Percentiles rank a stretch among this genome's conserved stretches.
These are phyloP conservation scores for Ambrosiella beaveri DNA, from an alignment of 2,329 filamentous ascomycete species.

Conservation along the genomic window DNA sequence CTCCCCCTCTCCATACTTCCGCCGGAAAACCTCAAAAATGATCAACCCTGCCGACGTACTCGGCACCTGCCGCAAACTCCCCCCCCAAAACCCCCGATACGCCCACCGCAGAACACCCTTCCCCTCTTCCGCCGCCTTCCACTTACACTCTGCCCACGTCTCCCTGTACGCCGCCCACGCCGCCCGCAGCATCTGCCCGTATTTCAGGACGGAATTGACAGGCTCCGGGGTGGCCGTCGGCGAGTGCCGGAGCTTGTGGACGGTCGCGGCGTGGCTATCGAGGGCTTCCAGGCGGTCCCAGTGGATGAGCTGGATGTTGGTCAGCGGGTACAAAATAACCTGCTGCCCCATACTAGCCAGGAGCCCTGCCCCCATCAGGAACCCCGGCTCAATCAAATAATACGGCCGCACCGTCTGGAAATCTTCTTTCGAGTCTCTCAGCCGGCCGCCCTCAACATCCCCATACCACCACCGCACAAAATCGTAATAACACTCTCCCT, in stretches of 20 bases:
- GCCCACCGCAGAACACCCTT: constrained; percentile 44
- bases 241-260: constrained; percentile 12
- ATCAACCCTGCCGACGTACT: constrained; percentile 62
- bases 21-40: constrained; percentile 58
- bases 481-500: constrained; percentile 52
- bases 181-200: constrained; percentile 39
- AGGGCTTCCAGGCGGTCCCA: constrained; percentile 57
- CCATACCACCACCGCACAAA: constrained; percentile 58
- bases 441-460: constrained; percentile 32
- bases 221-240: constrained; percentile 13
- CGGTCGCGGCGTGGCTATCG: constrained; percentile 36
- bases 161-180: constrained; percentile 58
- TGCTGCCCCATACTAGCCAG: constrained; percentile 53
- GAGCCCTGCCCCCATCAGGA: constrained; percentile 51
- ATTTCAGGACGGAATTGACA: constrained; percentile 6
- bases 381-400: constrained; percentile 57
- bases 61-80: constrained; percentile 55
- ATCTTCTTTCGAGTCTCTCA: constrained; percentile 21
- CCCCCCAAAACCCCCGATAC: constrained; percentile 56
- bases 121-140: constrained; percentile 37
- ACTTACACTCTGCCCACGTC: constrained; percentile 42
- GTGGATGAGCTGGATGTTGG: constrained; percentile 53
- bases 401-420: constrained; percentile 48
- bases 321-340: constrained; percentile 51
- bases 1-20: constrained; percentile 52